phyloP scores from a whole-genome alignment of 2,329 filamentous ascomycete species.

The Aspergillus sp. region DNA sequence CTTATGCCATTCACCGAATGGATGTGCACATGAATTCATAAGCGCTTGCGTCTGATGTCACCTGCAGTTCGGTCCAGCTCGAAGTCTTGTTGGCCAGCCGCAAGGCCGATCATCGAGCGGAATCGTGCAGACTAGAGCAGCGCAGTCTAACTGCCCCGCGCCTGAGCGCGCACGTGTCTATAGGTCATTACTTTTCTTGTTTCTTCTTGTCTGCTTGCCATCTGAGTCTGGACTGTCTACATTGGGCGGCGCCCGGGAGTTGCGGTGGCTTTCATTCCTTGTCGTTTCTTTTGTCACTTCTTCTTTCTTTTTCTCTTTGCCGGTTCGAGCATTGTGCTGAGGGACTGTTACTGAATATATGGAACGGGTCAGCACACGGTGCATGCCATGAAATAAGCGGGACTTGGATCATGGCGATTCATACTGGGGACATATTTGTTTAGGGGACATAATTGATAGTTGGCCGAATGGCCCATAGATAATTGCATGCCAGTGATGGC shows the following conservation, averaged over 20 bases:
- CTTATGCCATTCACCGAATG: no score
- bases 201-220: constrained; percentile 2
- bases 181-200: background rate
- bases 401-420: constrained; percentile 22
- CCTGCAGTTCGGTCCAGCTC: background rate
- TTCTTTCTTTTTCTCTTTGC: constrained; percentile 1
- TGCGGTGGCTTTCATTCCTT: constrained; percentile 10
- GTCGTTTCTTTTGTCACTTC: background rate
- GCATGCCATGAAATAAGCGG: constrained; percentile 22
- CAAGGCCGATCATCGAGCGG: background rate
- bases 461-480: constrained; percentile 16
- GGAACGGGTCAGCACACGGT: constrained; percentile 9
- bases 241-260: constrained; percentile 15
- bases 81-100: background rate
- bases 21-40: background rate
- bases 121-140: background rate
- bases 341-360: constrained; percentile 7
- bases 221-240: background rate
- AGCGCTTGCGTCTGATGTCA: background rate
- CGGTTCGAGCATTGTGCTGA: background rate
- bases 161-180: background rate
- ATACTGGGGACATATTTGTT: constrained; percentile 18
- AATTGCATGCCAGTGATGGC: constrained; percentile 13
- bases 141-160: background rate
- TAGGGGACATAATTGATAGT: constrained; percentile 23